A percentile compares a stretch with the other conserved stretches of the same genome.
Evolutionary conservation across 495 filamentous ascomycete genomes (phyloP).

Genomic region (Lineolata rhizophorae): DNA sequence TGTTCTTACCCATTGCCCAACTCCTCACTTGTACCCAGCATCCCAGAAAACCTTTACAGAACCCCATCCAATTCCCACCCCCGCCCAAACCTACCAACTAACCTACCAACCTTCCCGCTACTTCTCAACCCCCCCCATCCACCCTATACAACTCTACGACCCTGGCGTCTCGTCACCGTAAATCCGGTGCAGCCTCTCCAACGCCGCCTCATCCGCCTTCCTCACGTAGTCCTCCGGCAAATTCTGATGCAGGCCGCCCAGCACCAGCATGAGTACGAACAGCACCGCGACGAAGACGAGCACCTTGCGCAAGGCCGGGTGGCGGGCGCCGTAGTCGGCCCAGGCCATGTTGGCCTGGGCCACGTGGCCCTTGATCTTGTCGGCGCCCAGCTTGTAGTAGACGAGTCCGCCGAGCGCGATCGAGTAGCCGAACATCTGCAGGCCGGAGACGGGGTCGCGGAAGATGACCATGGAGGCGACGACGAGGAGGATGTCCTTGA

Average conservation of each 20-base stretch:
- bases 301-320: slow-evolving; percentile 55
- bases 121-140: too few relatives aligned
- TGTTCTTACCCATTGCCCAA: too few relatives aligned
- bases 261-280: slow-evolving; percentile 40
- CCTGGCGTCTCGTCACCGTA: too few relatives aligned
- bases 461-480: slow-evolving; percentile 75
- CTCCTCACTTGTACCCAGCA: too few relatives aligned
- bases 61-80: too few relatives aligned
- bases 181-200: too few relatives aligned
- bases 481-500: slow-evolving; percentile 95
- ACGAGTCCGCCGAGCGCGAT: slow-evolving; percentile 77
- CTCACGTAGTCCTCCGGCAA: not conserved
- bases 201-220: too few relatives aligned
- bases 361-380: slow-evolving; percentile 59
- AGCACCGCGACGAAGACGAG: slow-evolving; percentile 40
- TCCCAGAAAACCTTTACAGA: too few relatives aligned
- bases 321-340: slow-evolving; percentile 63
- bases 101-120: too few relatives aligned
- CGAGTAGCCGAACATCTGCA: slow-evolving; percentile 89
- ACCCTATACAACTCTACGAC: too few relatives aligned
- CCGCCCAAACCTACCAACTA: too few relatives aligned
- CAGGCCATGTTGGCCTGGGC: slow-evolving; percentile 45
- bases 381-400: slow-evolving; percentile 89
- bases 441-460: slow-evolving; percentile 52
- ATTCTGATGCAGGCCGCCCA: slow-evolving; percentile 27